phyloP scores from a whole-genome alignment of 116 monocot species.

The Trichopus zeylanicus region DNA sequence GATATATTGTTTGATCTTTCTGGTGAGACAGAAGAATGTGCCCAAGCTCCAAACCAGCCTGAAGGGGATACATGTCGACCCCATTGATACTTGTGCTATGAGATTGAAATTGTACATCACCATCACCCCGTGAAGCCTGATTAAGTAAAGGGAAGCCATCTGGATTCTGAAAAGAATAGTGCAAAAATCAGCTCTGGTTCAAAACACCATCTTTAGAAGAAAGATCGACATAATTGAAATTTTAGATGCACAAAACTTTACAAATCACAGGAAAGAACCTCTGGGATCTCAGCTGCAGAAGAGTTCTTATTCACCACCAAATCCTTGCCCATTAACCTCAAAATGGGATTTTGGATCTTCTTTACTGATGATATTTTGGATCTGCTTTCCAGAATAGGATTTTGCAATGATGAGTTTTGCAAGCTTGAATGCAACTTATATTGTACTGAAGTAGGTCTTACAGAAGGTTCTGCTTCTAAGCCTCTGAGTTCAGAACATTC shows the following conservation, averaged over 20 bases:
- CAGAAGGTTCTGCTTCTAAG: background rate
- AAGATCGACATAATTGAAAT: background rate
- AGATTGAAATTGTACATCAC: background rate
- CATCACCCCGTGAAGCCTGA: background rate
- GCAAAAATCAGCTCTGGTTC: background rate
- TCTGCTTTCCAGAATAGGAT: background rate
- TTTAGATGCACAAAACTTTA: background rate
- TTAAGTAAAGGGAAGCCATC: background rate
- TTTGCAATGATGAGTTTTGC: background rate
- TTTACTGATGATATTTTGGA: background rate
- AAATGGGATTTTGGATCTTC: background rate
- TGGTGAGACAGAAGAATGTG: background rate
- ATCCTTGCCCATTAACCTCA: constrained; percentile 2
- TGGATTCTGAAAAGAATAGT: background rate
- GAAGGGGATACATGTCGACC: too few species aligned
- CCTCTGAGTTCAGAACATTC: background rate
- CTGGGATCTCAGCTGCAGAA: background rate
- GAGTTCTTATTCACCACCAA: background rate
- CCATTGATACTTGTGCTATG: background rate
- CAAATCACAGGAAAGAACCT: background rate
- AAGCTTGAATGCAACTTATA: background rate
- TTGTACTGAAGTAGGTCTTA: too few species aligned
- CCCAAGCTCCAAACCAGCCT: background rate
- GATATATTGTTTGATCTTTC: background rate
- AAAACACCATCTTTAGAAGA: background rate